Base-by-base conservation (phyloP, 2,329 filamentous ascomycete genomes). In the Penicillium sp. region DNA sequence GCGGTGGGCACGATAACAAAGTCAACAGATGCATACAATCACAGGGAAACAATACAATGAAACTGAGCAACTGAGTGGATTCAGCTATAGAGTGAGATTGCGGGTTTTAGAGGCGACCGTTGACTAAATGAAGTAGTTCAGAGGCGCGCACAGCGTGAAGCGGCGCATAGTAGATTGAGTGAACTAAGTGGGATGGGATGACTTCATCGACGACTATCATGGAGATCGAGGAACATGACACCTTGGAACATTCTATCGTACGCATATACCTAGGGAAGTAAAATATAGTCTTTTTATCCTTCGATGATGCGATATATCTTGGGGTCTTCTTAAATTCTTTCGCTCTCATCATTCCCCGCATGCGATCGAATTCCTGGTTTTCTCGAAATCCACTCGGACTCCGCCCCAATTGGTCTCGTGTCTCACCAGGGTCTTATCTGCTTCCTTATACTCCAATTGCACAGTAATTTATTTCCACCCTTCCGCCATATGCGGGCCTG, bases 401-500 rank as follows among this genome's bases (percentile, higher is more conserved):
- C 39, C 39, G 39, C 39, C 39, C 39, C 39, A 42, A 42, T 42
- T 42, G 39, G 39, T 42, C 39, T 42, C 19, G 39, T 42, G 39
- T 42, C 39, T 42, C 10, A 14, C 39, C 39, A 42, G 39, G 19
- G 11, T 42, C 39, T 42, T 42, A 42, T 42, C 39, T 39, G 31
- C 19, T 37, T 37, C 16, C n/a, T 13, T 23, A 42, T 23, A 42
- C 39, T 23, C 10, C 35, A 25, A 31, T 33, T 46, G 37, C 50
- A 6, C 14, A 10, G 27, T 10, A 29, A 37, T 23, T 39, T 42
- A 44, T 19, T 2, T 47, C 25, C 25, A 23, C 29, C 11, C 16
- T 44, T 50, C 55, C 59, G 59, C 70, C 73, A 72, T 67, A 77
- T 77, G 74, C 73, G 66, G 67, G 65, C 69, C 63, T 62, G 68